A percentile compares a stretch with the other conserved stretches of the same genome.
Conservation (phyloP, 306 rosid species). For the Sophora flavescens region DNA sequence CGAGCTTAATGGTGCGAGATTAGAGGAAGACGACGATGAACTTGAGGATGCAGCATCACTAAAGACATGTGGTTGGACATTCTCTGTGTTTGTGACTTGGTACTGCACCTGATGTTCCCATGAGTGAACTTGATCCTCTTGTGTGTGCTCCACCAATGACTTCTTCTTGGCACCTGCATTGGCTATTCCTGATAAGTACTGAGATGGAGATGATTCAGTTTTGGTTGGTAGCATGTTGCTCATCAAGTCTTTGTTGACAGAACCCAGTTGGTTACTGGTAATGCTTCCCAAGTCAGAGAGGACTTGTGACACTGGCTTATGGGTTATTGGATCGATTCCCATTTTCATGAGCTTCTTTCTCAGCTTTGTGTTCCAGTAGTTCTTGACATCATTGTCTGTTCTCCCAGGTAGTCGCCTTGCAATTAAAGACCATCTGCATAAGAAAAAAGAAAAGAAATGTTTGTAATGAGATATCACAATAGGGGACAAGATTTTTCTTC, state of each 20-base stretch:
- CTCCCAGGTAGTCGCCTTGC: constrained; percentile 88
- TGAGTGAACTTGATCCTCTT: constrained; percentile 46
- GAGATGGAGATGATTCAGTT: constrained; percentile 46
- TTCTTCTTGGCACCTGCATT: constrained; percentile 37
- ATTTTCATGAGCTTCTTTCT: constrained; percentile 85
- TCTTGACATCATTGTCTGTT: constrained; percentile 96
- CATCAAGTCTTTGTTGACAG: constrained; percentile 42
- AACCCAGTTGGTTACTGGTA: constrained; percentile 38
- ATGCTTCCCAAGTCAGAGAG: constrained; percentile 80
- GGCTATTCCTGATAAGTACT: constrained; percentile 11
- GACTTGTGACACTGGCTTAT: constrained; percentile 82
- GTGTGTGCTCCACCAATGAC: constrained; percentile 43
- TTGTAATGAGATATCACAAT: constrained; percentile 24
- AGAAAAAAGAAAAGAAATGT: background rate
- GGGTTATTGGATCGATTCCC: constrained; percentile 95
- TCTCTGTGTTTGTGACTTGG: constrained; percentile 50
- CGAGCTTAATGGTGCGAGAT: constrained; percentile 53
- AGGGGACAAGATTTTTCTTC: constrained; percentile 1
- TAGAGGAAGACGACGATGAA: constrained; percentile 75
- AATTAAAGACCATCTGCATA: constrained; percentile 85
- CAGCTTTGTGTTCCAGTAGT: constrained; percentile 95
- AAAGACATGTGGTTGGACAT: constrained; percentile 52
- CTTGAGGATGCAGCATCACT: constrained; percentile 79
- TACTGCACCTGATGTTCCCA: constrained; percentile 48
- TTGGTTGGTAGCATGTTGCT: constrained; percentile 39